Evolutionary conservation across 2,329 filamentous ascomycete species (phyloP), one percentile per base, ranked within the genome.

Genomic region (Neofusicoccum ribis): DNA sequence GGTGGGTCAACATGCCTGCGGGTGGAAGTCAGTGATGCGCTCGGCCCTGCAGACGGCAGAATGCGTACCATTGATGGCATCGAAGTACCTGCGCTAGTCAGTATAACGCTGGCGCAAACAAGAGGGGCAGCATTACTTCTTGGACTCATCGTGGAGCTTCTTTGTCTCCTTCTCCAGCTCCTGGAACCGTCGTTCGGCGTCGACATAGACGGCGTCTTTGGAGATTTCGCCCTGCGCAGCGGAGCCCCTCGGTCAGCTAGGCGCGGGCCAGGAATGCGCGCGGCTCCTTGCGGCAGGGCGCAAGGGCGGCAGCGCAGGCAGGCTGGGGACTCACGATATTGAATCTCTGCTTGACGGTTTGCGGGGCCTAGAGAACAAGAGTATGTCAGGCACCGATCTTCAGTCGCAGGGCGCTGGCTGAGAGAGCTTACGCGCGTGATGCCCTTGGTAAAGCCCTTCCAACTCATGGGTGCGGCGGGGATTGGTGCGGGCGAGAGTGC

Each of bases 121-220:
- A 41, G 17, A 12, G 11, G 8, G 27, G 14, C 47, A 36, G 47
- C 68, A 76, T 68, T 76, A 84, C 82, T 96, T 97, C 79, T 93
- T 91, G 65, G 92, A 96, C 80, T 98, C 94, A 82, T 97, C 92
- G 80, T 98, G 94, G 36, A 97, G 88, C 79, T 91, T 94, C 85
- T 97, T 98, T 41, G 95, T 98, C 82, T 99, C 93, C 75, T 84
- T 90, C 80, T 99, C 95, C 69, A 99, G 86, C 81, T 99, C 95
- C 69, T 92, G 85, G 77, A 98, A 99, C 56, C 95, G 89, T 68
- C 93, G 88, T 78, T 99, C 95, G 69, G 95, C 92, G 79, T 99
- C 95, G 68, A 91, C 89, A 79, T 97, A 99, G 74, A 99, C 90
- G 54, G 92, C 84, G 82, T 99, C 95, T 77, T 98, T 97, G 71